Percentiles rank a stretch among this genome's conserved stretches.
These are phyloP conservation scores for Mangifera indica DNA, from an alignment of 345 rosid species.

Conservation along the genomic window DNA sequence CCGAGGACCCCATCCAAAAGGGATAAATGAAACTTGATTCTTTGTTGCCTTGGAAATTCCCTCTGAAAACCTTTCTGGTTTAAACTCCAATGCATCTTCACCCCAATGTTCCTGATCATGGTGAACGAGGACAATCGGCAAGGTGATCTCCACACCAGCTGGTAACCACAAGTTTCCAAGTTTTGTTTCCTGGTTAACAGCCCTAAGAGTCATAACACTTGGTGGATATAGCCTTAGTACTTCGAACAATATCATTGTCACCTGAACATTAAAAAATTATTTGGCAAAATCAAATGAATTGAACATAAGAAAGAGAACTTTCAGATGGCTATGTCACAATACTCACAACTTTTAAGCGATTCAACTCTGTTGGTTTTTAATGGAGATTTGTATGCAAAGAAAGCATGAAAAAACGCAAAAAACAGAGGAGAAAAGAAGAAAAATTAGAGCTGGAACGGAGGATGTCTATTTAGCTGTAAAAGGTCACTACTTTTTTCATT, in stretches of 20 bases:
- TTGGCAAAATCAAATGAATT: no score
- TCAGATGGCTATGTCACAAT: accelerated
- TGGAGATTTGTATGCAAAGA: no score
- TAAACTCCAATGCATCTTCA: slow-evolving; percentile 34
- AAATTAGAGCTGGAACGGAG: no score
- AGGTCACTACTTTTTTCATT: no score
- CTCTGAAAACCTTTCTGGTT: slow-evolving; percentile 32
- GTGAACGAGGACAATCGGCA: slow-evolving; percentile 33
- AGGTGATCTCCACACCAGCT: slow-evolving; percentile 9
- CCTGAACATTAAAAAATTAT: slow-evolving; percentile 12
- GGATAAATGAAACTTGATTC: slow-evolving; percentile 19
- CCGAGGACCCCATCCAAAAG: slow-evolving; percentile 34
- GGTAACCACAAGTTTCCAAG: slow-evolving; percentile 31
- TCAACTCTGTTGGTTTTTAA: no score
- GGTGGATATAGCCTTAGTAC: slow-evolving; percentile 45
- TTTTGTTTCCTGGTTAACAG: slow-evolving; percentile 24
- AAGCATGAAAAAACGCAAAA: no score
- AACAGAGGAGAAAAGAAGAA: no score
- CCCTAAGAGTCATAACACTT: not conserved
- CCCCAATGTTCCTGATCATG: slow-evolving; percentile 37
- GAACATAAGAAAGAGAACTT: no score
- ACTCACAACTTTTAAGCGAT: slow-evolving; percentile 52
- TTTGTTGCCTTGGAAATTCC: slow-evolving; percentile 38
- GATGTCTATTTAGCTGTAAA: no score
- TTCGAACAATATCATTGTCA: slow-evolving; percentile 36